phyloP scores from a whole-genome alignment of 345 rosid genomes.

The Dovyalis caffra region DNA sequence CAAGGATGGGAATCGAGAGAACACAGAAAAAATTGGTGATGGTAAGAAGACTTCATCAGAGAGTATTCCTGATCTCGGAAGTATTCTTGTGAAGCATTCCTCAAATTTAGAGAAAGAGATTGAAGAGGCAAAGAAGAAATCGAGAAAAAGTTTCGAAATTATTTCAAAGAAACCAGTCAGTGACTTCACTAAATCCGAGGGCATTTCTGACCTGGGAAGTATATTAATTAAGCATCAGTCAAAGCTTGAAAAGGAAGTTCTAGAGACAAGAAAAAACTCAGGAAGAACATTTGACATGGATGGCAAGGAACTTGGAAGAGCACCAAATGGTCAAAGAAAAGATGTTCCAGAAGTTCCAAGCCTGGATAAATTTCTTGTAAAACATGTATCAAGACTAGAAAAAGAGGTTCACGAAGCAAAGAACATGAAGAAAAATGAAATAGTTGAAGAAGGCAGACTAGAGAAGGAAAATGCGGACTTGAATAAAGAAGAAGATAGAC shows the following conservation, averaged over 20 bases:
- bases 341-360: slow-evolving; percentile 48
- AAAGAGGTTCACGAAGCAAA: slow-evolving; percentile 80
- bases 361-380: slow-evolving; percentile 72
- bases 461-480: slow-evolving; percentile 62
- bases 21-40: slow-evolving; percentile 12
- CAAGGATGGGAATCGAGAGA: slow-evolving; percentile 18
- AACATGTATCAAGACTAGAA: slow-evolving; percentile 74
- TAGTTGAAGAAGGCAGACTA: not conserved
- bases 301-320: slow-evolving; percentile 29
- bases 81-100: slow-evolving; percentile 60
- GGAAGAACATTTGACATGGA: slow-evolving; percentile 30
- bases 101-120: slow-evolving; percentile 62
- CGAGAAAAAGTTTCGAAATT: slow-evolving; percentile 20
- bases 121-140: slow-evolving; percentile 49
- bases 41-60: slow-evolving; percentile 10
- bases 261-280: slow-evolving; percentile 33
- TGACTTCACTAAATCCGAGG: slow-evolving; percentile 29
- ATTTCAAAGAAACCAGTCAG: slow-evolving; percentile 23
- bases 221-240: slow-evolving; percentile 44
- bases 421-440: slow-evolving; percentile 43
- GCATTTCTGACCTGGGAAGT: slow-evolving; percentile 49
- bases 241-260: slow-evolving; percentile 43
- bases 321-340: slow-evolving; percentile 12
- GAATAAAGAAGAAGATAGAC: slow-evolving; percentile 27
- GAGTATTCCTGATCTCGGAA: slow-evolving; percentile 50